Conservation (phyloP, 1,284 basidiomycete species). For the Ceratobasidium theobromae region DNA sequence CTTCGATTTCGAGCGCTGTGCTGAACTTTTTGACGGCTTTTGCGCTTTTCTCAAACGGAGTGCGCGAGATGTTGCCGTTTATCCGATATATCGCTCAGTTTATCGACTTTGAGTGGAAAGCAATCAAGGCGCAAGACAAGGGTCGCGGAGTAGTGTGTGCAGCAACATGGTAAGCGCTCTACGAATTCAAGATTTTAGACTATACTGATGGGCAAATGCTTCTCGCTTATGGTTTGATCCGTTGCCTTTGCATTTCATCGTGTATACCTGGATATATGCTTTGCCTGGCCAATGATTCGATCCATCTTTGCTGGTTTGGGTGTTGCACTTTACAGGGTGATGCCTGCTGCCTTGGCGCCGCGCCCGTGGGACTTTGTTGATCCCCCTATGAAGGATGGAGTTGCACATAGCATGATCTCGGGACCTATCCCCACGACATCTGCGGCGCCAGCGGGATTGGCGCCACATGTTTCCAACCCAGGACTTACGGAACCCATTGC, state of each 20-base stretch:
- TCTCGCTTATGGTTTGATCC: neutral
- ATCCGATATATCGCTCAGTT: conserved; percentile 75
- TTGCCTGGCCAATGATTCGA: neutral
- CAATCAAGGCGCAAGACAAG: conserved; percentile 61
- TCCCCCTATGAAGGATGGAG: conserved; percentile 41
- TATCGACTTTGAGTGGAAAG: conserved; percentile 67
- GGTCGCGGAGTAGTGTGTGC: conserved; percentile 79
- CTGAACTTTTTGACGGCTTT: conserved; percentile 73
- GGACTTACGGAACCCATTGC: neutral
- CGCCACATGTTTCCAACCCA: neutral
- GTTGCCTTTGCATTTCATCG: neutral
- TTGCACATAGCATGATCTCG: neutral
- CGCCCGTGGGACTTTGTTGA: conserved; percentile 73
- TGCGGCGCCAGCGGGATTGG: neutral
- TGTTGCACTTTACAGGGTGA: conserved; percentile 52
- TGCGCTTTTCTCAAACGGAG: conserved; percentile 64
- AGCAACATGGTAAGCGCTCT: conserved; percentile 66
- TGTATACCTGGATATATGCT: conserved; percentile 5
- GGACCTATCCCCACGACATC: neutral
- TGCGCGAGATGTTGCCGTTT: conserved; percentile 75
- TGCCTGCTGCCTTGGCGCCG: conserved; percentile 73
- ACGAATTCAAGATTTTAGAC: neutral
- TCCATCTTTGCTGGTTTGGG: conserved; percentile 22
- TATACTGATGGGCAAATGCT: conserved; percentile 5
- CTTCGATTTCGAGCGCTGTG: conserved; percentile 61